Evolutionary conservation across 1,284 basidiomycete genomes (phyloP).

Genomic region (Naganishia liquefaciens): DNA sequence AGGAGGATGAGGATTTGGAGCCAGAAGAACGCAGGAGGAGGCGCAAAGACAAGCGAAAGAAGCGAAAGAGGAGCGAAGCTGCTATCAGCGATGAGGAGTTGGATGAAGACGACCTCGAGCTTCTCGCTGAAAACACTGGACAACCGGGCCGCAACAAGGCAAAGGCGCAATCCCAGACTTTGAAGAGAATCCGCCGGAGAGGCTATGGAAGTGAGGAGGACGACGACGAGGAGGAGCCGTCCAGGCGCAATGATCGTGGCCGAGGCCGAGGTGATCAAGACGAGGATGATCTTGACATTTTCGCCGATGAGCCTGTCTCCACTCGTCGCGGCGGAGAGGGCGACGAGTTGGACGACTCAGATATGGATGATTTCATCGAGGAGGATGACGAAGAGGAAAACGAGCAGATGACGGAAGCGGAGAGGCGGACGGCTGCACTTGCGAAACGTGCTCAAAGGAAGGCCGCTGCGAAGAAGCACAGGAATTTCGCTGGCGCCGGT

Average conservation of each 20-base stretch:
- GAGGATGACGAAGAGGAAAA: slow-evolving; percentile 67
- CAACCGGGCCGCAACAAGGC: slow-evolving; percentile 51
- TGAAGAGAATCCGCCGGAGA: slow-evolving; percentile 46
- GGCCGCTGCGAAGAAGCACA: slow-evolving; percentile 66
- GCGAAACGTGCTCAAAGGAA: slow-evolving; percentile 70
- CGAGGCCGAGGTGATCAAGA: neutral
- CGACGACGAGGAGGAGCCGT: slow-evolving; percentile 58
- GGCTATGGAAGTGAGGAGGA: slow-evolving; percentile 54
- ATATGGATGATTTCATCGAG: slow-evolving; percentile 84
- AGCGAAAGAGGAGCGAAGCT: slow-evolving; percentile 41
- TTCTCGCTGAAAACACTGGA: slow-evolving; percentile 93
- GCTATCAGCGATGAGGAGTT: slow-evolving; percentile 58
- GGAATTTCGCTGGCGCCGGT: slow-evolving; percentile 82
- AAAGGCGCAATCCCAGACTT: slow-evolving; percentile 38
- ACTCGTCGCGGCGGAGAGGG: slow-evolving; percentile 33
- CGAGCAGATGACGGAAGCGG: slow-evolving; percentile 66
- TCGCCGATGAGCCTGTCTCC: slow-evolving; percentile 49
- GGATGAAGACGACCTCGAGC: slow-evolving; percentile 92
- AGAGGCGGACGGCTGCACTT: slow-evolving; percentile 59
- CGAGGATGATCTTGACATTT: slow-evolving; percentile 42
- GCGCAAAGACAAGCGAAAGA: slow-evolving; percentile 44
- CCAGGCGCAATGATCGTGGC: slow-evolving; percentile 40
- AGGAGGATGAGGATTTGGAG: slow-evolving; percentile 41
- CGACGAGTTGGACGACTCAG: slow-evolving; percentile 59
- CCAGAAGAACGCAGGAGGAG: slow-evolving; percentile 41